phyloP scores from a whole-genome alignment of 495 filamentous ascomycete genomes.

The Penicillium crystallinum region DNA sequence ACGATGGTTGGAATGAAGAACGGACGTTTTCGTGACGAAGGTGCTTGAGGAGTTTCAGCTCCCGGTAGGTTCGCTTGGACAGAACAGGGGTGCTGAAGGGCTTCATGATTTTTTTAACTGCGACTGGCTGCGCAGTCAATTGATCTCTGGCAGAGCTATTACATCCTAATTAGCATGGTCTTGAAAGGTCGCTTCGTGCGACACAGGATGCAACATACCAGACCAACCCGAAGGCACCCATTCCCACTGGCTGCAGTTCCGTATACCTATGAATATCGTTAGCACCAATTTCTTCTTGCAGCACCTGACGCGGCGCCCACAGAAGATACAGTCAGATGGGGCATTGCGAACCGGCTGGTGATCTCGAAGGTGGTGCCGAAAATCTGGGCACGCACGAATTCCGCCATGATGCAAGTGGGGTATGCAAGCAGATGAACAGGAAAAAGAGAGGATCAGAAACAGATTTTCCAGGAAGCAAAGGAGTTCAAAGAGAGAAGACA shows the following conservation, averaged over 20 bases:
- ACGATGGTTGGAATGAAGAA: neutral
- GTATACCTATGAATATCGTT: constrained; percentile 64
- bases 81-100: constrained; percentile 97
- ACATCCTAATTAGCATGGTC: constrained; percentile 12
- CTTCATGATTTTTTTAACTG: constrained; percentile 99
- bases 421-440: neutral
- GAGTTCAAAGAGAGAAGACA: constrained; percentile 1
- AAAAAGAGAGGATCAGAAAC: constrained; percentile 1
- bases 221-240: constrained; percentile 97
- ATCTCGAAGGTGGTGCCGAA: constrained; percentile 99
- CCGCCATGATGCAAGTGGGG: constrained; percentile 61
- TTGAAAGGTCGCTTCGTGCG: constrained; percentile 7
- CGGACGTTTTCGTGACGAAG: constrained; percentile 90
- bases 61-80: constrained; percentile 94
- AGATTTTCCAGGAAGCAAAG: neutral
- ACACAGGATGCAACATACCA: constrained; percentile 59
- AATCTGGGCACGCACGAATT: constrained; percentile 98
- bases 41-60: constrained; percentile 96
- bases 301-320: neutral
- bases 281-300: constrained; percentile 4
- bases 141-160: constrained; percentile 91
- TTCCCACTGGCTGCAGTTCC: constrained; percentile 95
- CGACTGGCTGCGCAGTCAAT: constrained; percentile 90
- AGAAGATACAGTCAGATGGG: no score
- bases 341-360: constrained; percentile 75